Evolutionary conservation across 2,329 filamentous ascomycete genomes (phyloP), one percentile per base, ranked within the genome.

Genomic region (Aspergillus nomiae): DNA sequence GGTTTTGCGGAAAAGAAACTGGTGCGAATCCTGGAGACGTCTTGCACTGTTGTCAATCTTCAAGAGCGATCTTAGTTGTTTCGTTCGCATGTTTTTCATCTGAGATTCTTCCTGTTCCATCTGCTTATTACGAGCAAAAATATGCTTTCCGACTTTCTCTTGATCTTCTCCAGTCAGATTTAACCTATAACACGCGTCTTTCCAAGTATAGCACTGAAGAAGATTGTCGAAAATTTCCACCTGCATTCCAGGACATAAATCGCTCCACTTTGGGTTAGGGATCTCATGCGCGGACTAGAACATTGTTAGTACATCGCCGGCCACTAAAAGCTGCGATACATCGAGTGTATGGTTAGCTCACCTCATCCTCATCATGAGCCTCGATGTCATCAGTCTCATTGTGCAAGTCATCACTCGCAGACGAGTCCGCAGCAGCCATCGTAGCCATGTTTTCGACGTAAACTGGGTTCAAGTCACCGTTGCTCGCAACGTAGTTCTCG

Each of bases 191-290:
- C 66, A 69, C 26, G 71, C 66, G 2, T 58, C 64, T 19, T 58
- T 30, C 69, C 71, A 75, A 8, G 41, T 64, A 43, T 70, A 62
- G 4, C 51, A 30, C 16, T 69, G 61, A 28, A 73, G 57, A 32
- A 79, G 67, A 55, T 78, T 79, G 12, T 70, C 64, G 21, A 73
- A 61, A 16, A 80, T 79, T 57, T 80, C 77, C 4, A 73, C 69
- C 60, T 76, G 74, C 24, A 80, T 66, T 4, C 65, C 68, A 19
- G 64, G 65, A 19, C 69, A 67, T 7, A 80, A 63, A 43, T 79
- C 75, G 24, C 53, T 59, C 78, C 78, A 80, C 57, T 67, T 45
- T 11, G 72, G 72, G 36, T 69, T 54, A 5, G 58, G 46, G 11
- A 63, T 62, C 55, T 66, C 30, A 32, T 12, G 32, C 48, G 34